Evolutionary conservation across 2,329 filamentous ascomycete species (phyloP), one percentile per base, ranked within the genome.

Genomic region (Trichoderma atroviride): DNA sequence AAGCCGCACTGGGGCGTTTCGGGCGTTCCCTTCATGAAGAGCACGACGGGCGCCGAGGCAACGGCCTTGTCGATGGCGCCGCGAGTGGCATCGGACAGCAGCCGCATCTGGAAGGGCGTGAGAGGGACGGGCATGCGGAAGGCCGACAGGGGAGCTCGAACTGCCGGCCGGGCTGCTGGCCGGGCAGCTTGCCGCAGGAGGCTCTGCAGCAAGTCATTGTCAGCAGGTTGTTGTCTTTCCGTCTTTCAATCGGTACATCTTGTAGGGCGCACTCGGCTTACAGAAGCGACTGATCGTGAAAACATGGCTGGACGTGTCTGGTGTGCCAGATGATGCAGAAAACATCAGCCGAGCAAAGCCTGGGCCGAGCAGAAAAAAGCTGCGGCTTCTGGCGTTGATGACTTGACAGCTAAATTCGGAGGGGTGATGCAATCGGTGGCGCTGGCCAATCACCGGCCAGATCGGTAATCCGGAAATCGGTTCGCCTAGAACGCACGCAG

Each of bases 11-110:
- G 94, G 24, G 96, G 96, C 71, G 89, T 93, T 83, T 97, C 94
- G 70, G 96, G 96, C 1, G 96, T 98, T 70, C 96, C 96, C 85
- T 99, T 99, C 96, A 99, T 99, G 86, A 99, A 99, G 69, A 99
- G 86, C 0, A 99, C 96, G 0, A 99, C 95, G 2, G 95, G 95
- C 0, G 94, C 92, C 0, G 94, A 94, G 29, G 83, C 85, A 19
- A 99, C 91, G 37, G 95, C 95, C 80, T 94, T 93, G 81, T 97
- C 93, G 76, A 99, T 99, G 31, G 94, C 94, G 50, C 88, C 82
- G 71, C 87, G 89, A 13, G 92, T 96, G 77, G 93, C 88, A 74
- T 90, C 87, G 37, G 95, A 97, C 59, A 99, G 87, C 52, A 93
- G 86, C 69, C 94, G 91, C 70, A 86, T 81, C 72, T 85, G 84